These are phyloP conservation scores for Trichothecium sympodiale DNA, from an alignment of 2,329 filamentous ascomycete species.

Conservation along the genomic window DNA sequence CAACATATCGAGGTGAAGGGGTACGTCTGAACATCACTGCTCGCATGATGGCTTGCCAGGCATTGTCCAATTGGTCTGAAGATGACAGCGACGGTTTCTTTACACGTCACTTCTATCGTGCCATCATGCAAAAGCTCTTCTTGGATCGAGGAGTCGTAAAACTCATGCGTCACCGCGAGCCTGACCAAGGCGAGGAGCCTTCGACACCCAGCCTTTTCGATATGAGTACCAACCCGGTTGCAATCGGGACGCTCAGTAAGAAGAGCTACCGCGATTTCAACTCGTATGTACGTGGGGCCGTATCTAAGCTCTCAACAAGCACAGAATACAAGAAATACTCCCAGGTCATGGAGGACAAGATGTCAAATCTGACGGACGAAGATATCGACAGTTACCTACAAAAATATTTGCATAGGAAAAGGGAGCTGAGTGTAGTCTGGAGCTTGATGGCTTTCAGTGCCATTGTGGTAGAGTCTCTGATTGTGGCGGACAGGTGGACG, in stretches of 20 bases:
- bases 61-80: slow-evolving; percentile 80
- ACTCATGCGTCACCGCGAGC: slow-evolving; percentile 35
- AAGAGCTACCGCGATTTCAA: slow-evolving; percentile 64
- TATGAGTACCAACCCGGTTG: slow-evolving; percentile 63
- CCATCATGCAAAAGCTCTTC: slow-evolving; percentile 84
- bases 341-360: slow-evolving; percentile 50
- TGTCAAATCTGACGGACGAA: slow-evolving; percentile 60
- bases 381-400: slow-evolving; percentile 63
- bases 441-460: slow-evolving; percentile 94
- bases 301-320: slow-evolving; percentile 58
- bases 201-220: slow-evolving; percentile 29
- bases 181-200: slow-evolving; percentile 7
- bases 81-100: slow-evolving; percentile 81
- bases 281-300: slow-evolving; percentile 69
- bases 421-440: slow-evolving; percentile 82
- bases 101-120: slow-evolving; percentile 83
- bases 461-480: slow-evolving; percentile 75
- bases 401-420: slow-evolving; percentile 54
- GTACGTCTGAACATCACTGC: slow-evolving; percentile 90
- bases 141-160: slow-evolving; percentile 70
- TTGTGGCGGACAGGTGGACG: slow-evolving; percentile 82
- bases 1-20: slow-evolving; percentile 46
- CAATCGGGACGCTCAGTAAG: slow-evolving; percentile 78
- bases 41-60: slow-evolving; percentile 96
- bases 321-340: slow-evolving; percentile 47